Percentiles rank a stretch among this genome's conserved stretches.
Evolutionary conservation across 1,139 yeast genomes (phyloP).

Genomic region (Yamadazyma atmosphaerica): DNA sequence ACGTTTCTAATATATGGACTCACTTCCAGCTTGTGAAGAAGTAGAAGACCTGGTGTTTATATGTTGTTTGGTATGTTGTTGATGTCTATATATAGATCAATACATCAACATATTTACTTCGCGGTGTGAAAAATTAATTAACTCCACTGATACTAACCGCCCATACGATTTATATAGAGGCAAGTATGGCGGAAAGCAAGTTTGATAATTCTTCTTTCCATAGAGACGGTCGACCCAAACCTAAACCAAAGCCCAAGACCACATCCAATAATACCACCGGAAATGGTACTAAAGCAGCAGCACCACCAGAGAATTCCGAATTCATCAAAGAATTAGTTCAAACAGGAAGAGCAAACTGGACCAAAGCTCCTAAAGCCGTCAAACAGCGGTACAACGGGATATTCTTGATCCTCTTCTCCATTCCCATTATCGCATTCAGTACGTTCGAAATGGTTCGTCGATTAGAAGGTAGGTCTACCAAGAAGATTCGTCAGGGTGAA

Average conservation of each 20-base stretch:
- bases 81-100: too few relatives aligned
- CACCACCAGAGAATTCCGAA: slow-evolving; percentile 22
- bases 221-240: slow-evolving; percentile 24
- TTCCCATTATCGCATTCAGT: slow-evolving; percentile 38
- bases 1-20: too few relatives aligned
- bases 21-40: too few relatives aligned
- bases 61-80: neutral
- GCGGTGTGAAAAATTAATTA: neutral
- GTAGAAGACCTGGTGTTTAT: neutral
- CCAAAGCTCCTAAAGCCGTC: slow-evolving; percentile 43
- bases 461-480: slow-evolving; percentile 43
- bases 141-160: too few relatives aligned
- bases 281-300: slow-evolving; percentile 16
- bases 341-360: slow-evolving; percentile 49
- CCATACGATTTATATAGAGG: neutral
- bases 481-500: slow-evolving; percentile 46
- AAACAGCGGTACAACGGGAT: slow-evolving; percentile 42
- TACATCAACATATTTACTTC: too few relatives aligned
- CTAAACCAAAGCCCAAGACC: slow-evolving; percentile 13
- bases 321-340: slow-evolving; percentile 36
- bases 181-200: slow-evolving; percentile 5
- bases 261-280: slow-evolving; percentile 14
- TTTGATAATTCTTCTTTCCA: slow-evolving; percentile 32
- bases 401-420: slow-evolving; percentile 38
- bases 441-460: slow-evolving; percentile 39